phyloP scores from a whole-genome alignment of 305 asterid genomes.

The Fraxinus latifolia region DNA sequence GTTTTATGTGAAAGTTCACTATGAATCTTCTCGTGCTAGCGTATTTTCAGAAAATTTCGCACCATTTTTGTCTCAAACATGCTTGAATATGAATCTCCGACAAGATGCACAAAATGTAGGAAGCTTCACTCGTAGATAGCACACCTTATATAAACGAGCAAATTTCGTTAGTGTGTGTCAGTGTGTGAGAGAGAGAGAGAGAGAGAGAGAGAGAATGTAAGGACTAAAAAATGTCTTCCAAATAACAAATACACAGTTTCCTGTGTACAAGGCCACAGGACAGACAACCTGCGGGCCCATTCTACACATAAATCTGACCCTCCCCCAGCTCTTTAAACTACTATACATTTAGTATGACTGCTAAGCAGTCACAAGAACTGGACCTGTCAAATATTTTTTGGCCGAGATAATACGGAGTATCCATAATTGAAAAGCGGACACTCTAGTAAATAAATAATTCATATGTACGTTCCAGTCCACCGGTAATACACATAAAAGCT shows the following conservation, averaged over 20 bases:
- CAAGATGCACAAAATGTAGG: not conserved
- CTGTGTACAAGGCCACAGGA: not conserved
- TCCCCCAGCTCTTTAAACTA: constrained; percentile 23
- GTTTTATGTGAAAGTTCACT: not conserved
- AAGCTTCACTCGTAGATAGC: not conserved
- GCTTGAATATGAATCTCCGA: not conserved
- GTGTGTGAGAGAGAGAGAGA: not conserved
- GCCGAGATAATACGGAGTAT: constrained; percentile 23
- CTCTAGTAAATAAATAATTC: constrained; percentile 23
- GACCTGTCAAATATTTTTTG: constrained; percentile 12
- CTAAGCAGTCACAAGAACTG: constrained; percentile 17
- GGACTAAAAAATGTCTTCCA: not conserved
- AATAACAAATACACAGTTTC: constrained; percentile 3
- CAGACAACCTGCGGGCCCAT: not conserved
- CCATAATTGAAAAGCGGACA: constrained; percentile 32
- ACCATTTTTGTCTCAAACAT: not conserved
- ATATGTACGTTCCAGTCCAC: constrained; percentile 14
- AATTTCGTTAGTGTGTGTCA: not conserved
- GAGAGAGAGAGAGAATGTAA: not conserved
- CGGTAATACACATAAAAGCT: constrained; percentile 14
- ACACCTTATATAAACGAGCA: not conserved
- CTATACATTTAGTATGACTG: constrained; percentile 19
- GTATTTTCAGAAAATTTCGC: not conserved
- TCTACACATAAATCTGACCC: constrained; percentile 30
- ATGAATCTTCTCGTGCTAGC: not conserved